These are phyloP conservation scores for Boletellus emodensis DNA, from an alignment of 768 basidiomycete genomes.

Conservation along the genomic window DNA sequence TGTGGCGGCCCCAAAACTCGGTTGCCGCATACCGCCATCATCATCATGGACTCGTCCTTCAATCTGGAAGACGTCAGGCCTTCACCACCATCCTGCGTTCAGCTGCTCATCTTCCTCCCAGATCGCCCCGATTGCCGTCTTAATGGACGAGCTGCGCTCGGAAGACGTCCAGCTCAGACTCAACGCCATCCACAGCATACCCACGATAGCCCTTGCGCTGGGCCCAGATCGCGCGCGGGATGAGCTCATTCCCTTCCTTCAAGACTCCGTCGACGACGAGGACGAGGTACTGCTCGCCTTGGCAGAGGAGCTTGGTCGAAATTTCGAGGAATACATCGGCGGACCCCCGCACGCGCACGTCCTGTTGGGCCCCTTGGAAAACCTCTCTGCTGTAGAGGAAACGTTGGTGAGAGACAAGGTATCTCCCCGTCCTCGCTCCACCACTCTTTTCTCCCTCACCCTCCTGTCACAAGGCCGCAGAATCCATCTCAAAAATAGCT, in stretches of 20 bases:
- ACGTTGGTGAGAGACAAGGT: slow-evolving; percentile 98
- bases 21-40: background rate
- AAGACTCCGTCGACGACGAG: slow-evolving; percentile 99
- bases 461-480: slow-evolving; percentile 66
- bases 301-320: slow-evolving; percentile 90
- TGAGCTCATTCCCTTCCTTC: slow-evolving; percentile 94
- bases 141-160: slow-evolving; percentile 96
- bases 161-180: slow-evolving; percentile 96
- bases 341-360: slow-evolving; percentile 84
- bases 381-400: slow-evolving; percentile 95
- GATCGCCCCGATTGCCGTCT: slow-evolving; percentile 93
- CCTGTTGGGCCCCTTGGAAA: slow-evolving; percentile 88
- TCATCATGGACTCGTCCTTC: slow-evolving; percentile 61
- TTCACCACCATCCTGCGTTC: slow-evolving; percentile 3
- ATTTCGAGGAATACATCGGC: slow-evolving; percentile 93
- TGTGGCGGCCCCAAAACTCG: slow-evolving; percentile 12
- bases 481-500: slow-evolving; percentile 90
- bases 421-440: slow-evolving; percentile 11
- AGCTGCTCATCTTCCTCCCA: slow-evolving; percentile 30
- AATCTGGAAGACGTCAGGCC: slow-evolving; percentile 62
- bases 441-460: slow-evolving; percentile 1
- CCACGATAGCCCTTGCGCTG: slow-evolving; percentile 95
- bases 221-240: slow-evolving; percentile 93
- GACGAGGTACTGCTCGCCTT: slow-evolving; percentile 96
- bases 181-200: slow-evolving; percentile 95